A percentile compares a stretch with the other conserved stretches of the same genome.
Conservation (phyloP, 2,329 filamentous ascomycete species). For the Mariannaea elegans region DNA sequence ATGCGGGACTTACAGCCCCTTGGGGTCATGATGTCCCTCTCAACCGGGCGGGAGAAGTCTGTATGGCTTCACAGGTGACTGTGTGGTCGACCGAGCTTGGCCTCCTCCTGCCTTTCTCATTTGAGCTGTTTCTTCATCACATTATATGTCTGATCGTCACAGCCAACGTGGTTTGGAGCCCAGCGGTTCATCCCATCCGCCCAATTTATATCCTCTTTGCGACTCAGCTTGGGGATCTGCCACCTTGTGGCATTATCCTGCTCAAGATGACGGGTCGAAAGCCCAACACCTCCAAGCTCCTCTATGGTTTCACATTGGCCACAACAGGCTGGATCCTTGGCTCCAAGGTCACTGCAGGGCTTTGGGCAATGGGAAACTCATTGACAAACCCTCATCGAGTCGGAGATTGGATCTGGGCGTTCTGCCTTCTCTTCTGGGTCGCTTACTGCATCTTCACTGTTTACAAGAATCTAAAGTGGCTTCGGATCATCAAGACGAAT, state of each 20-base stretch:
- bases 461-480: conserved; percentile 28
- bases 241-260: conserved; percentile 27
- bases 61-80: conserved; percentile 34
- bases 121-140: conserved; percentile 38
- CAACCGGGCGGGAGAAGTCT: conserved; percentile 32
- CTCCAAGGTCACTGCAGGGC: conserved; percentile 26
- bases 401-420: conserved; percentile 34
- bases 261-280: conserved; percentile 30
- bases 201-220: conserved; percentile 39
- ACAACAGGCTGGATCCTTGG: conserved; percentile 25
- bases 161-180: conserved; percentile 33
- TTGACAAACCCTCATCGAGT: conserved; percentile 32
- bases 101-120: conserved; percentile 20
- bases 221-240: conserved; percentile 38
- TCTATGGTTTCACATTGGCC: conserved; percentile 25
- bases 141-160: conserved; percentile 33
- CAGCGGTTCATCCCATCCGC: conserved; percentile 36
- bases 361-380: conserved; percentile 29
- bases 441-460: conserved; percentile 29
- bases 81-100: conserved; percentile 37
- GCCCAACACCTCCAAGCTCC: conserved; percentile 22
- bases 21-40: conserved; percentile 33
- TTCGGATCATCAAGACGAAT: conserved; percentile 25
- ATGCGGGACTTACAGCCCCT: conserved; percentile 30
- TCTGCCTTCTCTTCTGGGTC: conserved; percentile 33